Base-by-base conservation (phyloP, 2,329 filamentous ascomycete species). In the Fusarium denticulatum region DNA sequence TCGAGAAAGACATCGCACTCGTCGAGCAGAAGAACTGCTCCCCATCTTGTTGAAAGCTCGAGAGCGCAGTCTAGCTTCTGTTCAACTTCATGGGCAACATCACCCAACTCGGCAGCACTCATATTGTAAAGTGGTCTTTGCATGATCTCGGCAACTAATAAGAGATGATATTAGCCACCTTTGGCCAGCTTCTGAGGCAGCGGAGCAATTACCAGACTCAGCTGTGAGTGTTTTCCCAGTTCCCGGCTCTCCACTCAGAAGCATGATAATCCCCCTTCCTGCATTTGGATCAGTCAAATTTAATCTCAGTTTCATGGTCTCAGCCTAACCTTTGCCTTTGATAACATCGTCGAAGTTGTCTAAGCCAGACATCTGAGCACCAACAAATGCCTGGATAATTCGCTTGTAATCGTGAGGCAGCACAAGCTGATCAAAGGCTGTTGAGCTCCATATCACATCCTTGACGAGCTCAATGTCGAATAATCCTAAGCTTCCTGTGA, bases 1-100 rank as follows among this genome's bases (percentile, higher is more conserved):
- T 69, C 60, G 13, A 69, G 60, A 30, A 70, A 70, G 6, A 70
- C 53, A 6, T 64, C 60, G 12, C 53, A 70, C 40, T 69, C 67
- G 9, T 69, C 59, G 2, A 70, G 42, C 3, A 69, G 63, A 3
- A 69, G 60, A 3, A 60, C 65, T 7, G 67, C 65, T 24, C 55
- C 53, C 60, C 67, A 69, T 57, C 32, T 66, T 34, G 66, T 70
- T 7, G 66, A 71, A 1, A 70, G 45, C 11, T 70, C 67, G 9
- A 66, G 66, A 22, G 60, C 46, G 11, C 49, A 67, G 28, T 46
- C 42, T 11, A 71, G 36, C 22, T 55, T 55, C 12, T 42, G 18
- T 7, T 71, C 66, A 5, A 70, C 66, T 22, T 65, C 66, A 26
- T 55, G 26, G 0, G 56, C 56, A 6, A n/a, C 18, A 24, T 66